These are phyloP conservation scores for Pseudozyma sp. DNA, from an alignment of 1,284 basidiomycete genomes.

Conservation along the genomic window DNA sequence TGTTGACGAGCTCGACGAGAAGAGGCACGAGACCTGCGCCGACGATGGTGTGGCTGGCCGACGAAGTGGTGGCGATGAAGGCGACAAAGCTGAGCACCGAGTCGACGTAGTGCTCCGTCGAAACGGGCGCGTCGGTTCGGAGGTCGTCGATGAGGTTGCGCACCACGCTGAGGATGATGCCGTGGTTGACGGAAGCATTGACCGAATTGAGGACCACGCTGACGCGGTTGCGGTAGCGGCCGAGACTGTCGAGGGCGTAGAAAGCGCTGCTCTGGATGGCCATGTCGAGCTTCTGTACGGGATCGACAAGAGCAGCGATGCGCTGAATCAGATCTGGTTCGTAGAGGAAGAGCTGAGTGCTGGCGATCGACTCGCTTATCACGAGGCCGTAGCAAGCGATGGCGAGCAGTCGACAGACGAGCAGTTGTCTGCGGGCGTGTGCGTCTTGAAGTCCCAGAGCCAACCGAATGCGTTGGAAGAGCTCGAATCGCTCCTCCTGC, in stretches of 20 bases:
- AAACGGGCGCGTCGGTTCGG: slow-evolving; percentile 72
- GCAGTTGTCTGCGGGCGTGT: slow-evolving; percentile 80
- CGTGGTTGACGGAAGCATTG: slow-evolving; percentile 96
- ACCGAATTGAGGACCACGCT: slow-evolving; percentile 89
- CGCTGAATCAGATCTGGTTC: slow-evolving; percentile 82
- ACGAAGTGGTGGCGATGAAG: slow-evolving; percentile 83
- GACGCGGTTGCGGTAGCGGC: slow-evolving; percentile 83
- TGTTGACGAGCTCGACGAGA: slow-evolving; percentile 70
- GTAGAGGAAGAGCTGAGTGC: slow-evolving; percentile 87
- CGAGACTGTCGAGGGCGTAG: slow-evolving; percentile 87
- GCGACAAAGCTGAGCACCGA: slow-evolving; percentile 84
- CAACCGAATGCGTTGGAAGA: slow-evolving; percentile 86
- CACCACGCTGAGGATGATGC: slow-evolving; percentile 72
- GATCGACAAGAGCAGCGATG: slow-evolving; percentile 57
- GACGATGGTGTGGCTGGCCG: slow-evolving; percentile 90
- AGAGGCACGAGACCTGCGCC: slow-evolving; percentile 95
- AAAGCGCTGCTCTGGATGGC: slow-evolving; percentile 80
- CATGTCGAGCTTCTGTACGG: slow-evolving; percentile 40
- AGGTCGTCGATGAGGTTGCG: slow-evolving; percentile 53
- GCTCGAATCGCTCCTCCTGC: slow-evolving; percentile 85
- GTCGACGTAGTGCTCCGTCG: slow-evolving; percentile 70
- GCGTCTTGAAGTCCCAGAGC: slow-evolving; percentile 77
- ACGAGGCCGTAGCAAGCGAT: slow-evolving; percentile 78
- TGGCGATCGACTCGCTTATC: slow-evolving; percentile 77
- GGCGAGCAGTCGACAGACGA: slow-evolving; percentile 84